Base-by-base conservation (phyloP, 2,329 filamentous ascomycete species). In the Alternaria burnsii region DNA sequence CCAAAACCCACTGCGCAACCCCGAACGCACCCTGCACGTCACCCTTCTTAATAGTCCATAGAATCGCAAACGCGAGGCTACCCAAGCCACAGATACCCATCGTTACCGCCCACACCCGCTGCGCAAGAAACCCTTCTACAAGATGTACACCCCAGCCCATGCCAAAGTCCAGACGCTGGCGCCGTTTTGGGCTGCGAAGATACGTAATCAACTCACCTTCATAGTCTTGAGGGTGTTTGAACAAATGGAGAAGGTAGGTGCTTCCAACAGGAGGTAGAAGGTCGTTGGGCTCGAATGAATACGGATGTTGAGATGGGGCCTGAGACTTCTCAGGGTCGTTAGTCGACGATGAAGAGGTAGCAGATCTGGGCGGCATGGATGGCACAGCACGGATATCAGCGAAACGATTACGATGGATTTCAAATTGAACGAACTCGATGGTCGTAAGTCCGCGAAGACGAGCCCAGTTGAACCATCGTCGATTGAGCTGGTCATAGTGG, bases 1-100 rank as follows among this genome's bases (percentile, higher is more conserved):
- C 73, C 30, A 76, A 66, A 18, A 79, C 65, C 76, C 76, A 80
- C 10, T 73, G 71, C 7, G 78, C 77, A 14, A 80, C 75, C 2
- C 76, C 77, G 67, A 80, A 80, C 12, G 77, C 78, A n/a, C 78
- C 78, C 55, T 79, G 77, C 11, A 80, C 61, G 58, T 80, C 78
- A 7, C 67, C 65, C 52, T 68, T 70, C 52, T 66, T 69, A 6
- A 71, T 43, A 3, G 73, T 71, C 78, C 77, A 80, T 26, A 73
- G 56, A 4, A 75, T 60, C 1, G 71, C 77, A 64, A 80, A 80
- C 3, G 77, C 69, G 1, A 63, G 51, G 61, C 78, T 79, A 6
- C 70, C 75, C 20, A 78, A 28, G 3, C 69, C 69, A 56, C 78
- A 78, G 11, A 73, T 55, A 0, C 59, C 46, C 59, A 76, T 70